Conservation (phyloP, 345 rosid species). For the Arabidopsis arenosa region DNA sequence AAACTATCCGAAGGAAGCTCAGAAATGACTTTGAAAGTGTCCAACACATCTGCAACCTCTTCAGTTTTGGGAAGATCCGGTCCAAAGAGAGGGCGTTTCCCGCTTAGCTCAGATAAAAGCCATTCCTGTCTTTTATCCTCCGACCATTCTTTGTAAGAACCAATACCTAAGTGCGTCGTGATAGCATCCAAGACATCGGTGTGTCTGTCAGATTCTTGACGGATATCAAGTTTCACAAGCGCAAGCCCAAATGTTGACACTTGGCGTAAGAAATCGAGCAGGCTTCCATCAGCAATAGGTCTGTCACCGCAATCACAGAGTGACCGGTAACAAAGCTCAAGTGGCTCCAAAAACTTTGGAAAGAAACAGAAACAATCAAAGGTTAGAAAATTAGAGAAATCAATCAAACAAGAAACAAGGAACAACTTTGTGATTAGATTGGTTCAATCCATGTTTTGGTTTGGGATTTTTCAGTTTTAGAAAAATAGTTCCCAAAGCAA, state of each 20-base stretch:
- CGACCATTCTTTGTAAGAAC: conserved; percentile 89
- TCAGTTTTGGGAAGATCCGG: conserved; percentile 94
- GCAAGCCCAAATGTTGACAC: conserved; percentile 98
- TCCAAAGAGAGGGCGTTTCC: conserved; percentile 96
- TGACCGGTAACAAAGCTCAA: conserved; percentile 94
- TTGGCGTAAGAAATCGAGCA: conserved; percentile 93
- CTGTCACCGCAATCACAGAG: conserved; percentile 86
- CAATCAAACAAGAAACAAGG: conserved; percentile 5
- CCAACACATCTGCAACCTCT: conserved; percentile 85
- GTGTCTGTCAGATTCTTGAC: conserved; percentile 96
- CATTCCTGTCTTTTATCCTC: conserved; percentile 86
- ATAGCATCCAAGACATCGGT: conserved; percentile 93
- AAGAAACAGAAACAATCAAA: conserved; percentile 26
- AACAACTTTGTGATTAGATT: neutral
- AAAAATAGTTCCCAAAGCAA: conserved; percentile 6
- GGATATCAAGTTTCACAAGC: conserved; percentile 89
- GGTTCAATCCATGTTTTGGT: conserved; percentile 12
- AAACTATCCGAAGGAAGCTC: conserved; percentile 88
- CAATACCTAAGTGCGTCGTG: conserved; percentile 74
- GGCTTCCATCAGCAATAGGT: conserved; percentile 96
- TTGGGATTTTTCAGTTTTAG: neutral
- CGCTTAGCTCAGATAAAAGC: conserved; percentile 88
- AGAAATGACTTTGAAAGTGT: conserved; percentile 80
- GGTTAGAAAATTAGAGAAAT: conserved; percentile 2
- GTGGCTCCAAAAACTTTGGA: conserved; percentile 88